phyloP scores from a whole-genome alignment of 2,329 filamentous ascomycete species.

The Alternaria rosae region DNA sequence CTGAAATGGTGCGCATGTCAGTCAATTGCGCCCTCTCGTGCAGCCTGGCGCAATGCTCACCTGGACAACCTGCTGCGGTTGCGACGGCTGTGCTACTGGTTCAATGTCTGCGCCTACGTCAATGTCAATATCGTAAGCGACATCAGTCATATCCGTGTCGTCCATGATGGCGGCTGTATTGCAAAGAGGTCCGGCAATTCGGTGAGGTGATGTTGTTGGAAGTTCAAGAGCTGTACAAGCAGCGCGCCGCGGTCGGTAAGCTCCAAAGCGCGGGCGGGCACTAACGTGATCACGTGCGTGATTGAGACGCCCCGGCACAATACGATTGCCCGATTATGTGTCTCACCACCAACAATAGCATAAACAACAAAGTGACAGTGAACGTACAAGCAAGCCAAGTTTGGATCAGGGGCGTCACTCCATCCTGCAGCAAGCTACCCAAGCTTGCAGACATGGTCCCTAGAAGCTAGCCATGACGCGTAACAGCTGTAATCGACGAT shows the following conservation, averaged over 20 bases:
- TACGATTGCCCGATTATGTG: not conserved
- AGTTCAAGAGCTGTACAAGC: slow-evolving; percentile 3
- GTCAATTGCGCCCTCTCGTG: slow-evolving; percentile 5
- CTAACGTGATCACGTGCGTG: slow-evolving; percentile 24
- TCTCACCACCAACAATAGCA: not conserved
- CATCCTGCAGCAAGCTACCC: not conserved
- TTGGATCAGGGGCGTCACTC: not conserved
- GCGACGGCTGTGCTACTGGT: slow-evolving; percentile 24
- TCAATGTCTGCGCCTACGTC: slow-evolving; percentile 34
- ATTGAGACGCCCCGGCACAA: not conserved
- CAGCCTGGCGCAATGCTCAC: slow-evolving; percentile 16
- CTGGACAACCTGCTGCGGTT: slow-evolving; percentile 31
- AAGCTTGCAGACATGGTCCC: not conserved
- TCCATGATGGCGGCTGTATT: slow-evolving; percentile 31
- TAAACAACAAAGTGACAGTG: not conserved
- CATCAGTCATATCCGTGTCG: slow-evolving; percentile 46
- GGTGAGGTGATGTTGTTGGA: slow-evolving; percentile 24
- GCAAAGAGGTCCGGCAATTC: slow-evolving; percentile 8
- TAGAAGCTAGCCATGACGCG: not conserved
- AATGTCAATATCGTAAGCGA: slow-evolving; percentile 49
- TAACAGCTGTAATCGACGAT: slow-evolving; percentile 1
- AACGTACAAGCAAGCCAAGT: not conserved
- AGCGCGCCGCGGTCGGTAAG: slow-evolving; percentile 16
- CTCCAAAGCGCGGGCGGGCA: slow-evolving; percentile 12
- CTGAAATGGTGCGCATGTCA: slow-evolving; percentile 7